Conservation (phyloP, 2,329 filamentous ascomycete species). For the Polytolypa hystricis region DNA sequence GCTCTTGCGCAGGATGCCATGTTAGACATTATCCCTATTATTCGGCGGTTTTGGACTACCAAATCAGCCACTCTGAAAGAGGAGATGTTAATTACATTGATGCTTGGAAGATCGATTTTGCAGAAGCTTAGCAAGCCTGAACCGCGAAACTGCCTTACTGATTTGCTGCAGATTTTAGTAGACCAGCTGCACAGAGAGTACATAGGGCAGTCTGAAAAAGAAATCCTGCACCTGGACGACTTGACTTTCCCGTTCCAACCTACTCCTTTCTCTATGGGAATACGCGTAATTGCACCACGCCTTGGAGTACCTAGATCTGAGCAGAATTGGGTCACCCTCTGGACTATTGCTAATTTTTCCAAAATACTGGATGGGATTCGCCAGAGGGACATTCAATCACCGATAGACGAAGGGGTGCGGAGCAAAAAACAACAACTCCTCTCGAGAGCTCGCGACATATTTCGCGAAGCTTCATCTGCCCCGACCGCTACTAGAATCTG, state of each 20-base stretch:
- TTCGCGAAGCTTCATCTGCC: slow-evolving; percentile 26
- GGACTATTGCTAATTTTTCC: slow-evolving; percentile 28
- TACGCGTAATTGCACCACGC: slow-evolving; percentile 25
- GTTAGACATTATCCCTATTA: slow-evolving; percentile 54
- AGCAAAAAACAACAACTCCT: slow-evolving; percentile 27
- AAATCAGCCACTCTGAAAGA: slow-evolving; percentile 58
- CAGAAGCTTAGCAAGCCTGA: slow-evolving; percentile 27
- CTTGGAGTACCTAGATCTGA: slow-evolving; percentile 25
- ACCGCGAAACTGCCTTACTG: slow-evolving; percentile 29
- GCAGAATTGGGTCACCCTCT: slow-evolving; percentile 30
- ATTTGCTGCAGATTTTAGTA: slow-evolving; percentile 51
- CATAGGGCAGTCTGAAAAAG: slow-evolving; percentile 55
- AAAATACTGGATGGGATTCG: slow-evolving; percentile 25
- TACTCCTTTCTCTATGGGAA: slow-evolving; percentile 24
- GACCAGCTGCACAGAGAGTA: slow-evolving; percentile 72
- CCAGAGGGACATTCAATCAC: slow-evolving; percentile 6
- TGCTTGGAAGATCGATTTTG: slow-evolving; percentile 53
- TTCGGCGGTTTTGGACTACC: slow-evolving; percentile 67
- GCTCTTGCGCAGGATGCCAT: slow-evolving; percentile 50
- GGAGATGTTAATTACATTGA: slow-evolving; percentile 64
- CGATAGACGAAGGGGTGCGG: slow-evolving; percentile 12
- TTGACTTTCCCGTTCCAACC: slow-evolving; percentile 43
- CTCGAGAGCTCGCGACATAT: slow-evolving; percentile 26
- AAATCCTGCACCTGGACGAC: slow-evolving; percentile 68
- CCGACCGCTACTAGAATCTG: slow-evolving; percentile 32